Conservation (phyloP, 768 basidiomycete genomes). For the Auricularia cornea region DNA sequence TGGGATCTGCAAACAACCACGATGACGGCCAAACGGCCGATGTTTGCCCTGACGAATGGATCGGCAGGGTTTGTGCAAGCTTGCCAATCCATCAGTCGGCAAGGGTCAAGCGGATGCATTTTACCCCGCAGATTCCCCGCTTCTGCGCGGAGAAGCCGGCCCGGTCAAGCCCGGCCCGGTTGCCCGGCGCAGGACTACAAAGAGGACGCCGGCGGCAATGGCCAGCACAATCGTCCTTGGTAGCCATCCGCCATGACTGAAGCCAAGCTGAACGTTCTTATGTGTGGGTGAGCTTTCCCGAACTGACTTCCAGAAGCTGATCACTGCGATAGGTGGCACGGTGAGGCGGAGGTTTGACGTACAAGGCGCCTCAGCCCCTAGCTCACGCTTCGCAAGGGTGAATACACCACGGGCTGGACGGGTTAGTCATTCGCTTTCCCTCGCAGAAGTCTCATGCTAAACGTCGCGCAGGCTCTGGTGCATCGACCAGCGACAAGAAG, state of each 20-base stretch:
- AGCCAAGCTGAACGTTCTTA: conserved; percentile 57
- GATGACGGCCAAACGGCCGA: too few relatives aligned
- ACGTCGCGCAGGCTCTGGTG: conserved; percentile 42
- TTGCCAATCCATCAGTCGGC: not conserved
- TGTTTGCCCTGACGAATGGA: not conserved
- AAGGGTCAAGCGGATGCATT: not conserved
- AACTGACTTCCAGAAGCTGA: conserved; percentile 5
- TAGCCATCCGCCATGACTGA: conserved; percentile 8
- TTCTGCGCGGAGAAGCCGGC: not conserved
- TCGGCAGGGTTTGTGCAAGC: not conserved
- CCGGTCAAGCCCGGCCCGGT: not conserved
- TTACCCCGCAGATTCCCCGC: not conserved
- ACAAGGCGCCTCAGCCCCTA: not conserved
- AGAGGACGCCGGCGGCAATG: not conserved
- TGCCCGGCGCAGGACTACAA: not conserved
- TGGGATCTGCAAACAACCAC: too few relatives aligned
- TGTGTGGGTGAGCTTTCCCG: conserved; percentile 48
- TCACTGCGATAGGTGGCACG: conserved; percentile 36
- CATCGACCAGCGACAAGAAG: conserved; percentile 93
- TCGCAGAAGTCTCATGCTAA: not conserved
- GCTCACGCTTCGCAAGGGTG: conserved; percentile 39
- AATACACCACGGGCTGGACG: conserved; percentile 95
- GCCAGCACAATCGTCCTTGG: not conserved
- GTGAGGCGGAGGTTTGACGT: conserved; percentile 18
- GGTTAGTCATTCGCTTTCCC: conserved; percentile 20